phyloP scores from a whole-genome alignment of 2,329 filamentous ascomycete genomes.

The Aspergillus thermomutatus region DNA sequence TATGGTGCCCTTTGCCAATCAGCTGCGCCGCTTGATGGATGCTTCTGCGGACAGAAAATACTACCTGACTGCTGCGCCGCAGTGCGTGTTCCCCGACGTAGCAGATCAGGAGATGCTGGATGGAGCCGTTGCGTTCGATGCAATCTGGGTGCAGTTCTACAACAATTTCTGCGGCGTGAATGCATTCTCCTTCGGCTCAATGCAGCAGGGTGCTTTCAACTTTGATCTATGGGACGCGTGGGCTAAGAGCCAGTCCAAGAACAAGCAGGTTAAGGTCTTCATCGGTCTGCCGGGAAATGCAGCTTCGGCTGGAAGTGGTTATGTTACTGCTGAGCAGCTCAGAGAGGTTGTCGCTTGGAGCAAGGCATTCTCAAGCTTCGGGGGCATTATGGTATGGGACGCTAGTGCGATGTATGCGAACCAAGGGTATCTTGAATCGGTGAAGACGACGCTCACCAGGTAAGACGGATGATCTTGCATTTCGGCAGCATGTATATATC shows the following conservation, averaged over 20 bases:
- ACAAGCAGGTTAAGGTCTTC: slow-evolving; percentile 59
- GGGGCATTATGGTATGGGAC: slow-evolving; percentile 69
- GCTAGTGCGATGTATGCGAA: slow-evolving; percentile 60
- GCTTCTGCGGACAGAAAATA: slow-evolving; percentile 51
- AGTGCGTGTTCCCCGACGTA: slow-evolving; percentile 64
- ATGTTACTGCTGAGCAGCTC: slow-evolving; percentile 48
- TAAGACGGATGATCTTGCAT: not conserved
- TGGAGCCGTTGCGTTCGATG: slow-evolving; percentile 56
- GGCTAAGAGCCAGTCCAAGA: slow-evolving; percentile 57
- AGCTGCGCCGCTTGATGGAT: slow-evolving; percentile 56
- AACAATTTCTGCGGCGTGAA: slow-evolving; percentile 66
- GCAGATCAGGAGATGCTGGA: slow-evolving; percentile 57
- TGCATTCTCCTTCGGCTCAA: slow-evolving; percentile 46
- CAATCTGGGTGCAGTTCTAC: slow-evolving; percentile 64
- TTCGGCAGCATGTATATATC: not conserved
- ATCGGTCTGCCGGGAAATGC: slow-evolving; percentile 58
- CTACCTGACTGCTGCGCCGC: slow-evolving; percentile 64
- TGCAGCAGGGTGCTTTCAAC: slow-evolving; percentile 56
- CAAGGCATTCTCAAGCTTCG: slow-evolving; percentile 58
- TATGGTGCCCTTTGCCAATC: slow-evolving; percentile 59
- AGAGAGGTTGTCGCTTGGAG: slow-evolving; percentile 52
- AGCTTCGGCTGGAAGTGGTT: slow-evolving; percentile 55
- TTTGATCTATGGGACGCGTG: slow-evolving; percentile 63
- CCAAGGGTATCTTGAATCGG: slow-evolving; percentile 50
- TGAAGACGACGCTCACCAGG: slow-evolving; percentile 31